Base-by-base conservation (phyloP, 768 basidiomycete species). In the Amanita rimosa region DNA sequence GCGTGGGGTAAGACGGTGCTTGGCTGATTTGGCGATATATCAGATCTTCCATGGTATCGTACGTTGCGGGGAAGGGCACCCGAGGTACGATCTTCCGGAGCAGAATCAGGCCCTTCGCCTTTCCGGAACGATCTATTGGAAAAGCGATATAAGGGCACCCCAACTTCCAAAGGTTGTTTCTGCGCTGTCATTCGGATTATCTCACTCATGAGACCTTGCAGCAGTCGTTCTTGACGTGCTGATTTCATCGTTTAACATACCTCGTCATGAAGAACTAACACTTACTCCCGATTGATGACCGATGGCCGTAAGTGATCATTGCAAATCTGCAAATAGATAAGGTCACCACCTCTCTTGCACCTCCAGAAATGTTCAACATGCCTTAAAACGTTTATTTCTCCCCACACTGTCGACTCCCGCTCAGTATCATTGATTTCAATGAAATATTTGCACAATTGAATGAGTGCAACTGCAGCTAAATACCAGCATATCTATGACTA, bases 361-460 rank as follows among this genome's bases (percentile, higher is more conserved):
- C 36, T 35, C 13, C 41, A 1, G 39, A 31, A 38, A 41, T 3
- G 46, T 39, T 36, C 21, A 27, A 52, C 74, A 31, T 56, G 85
- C 87, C 87, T 73, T 42, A 91, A 66, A 1, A 85, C 74, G 53
- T 92, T 91, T 60, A 92, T 90, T 63, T 91, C 87, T 0, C 85
- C 85, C 88, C 89, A 92, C 8, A 85, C 81, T 1, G 79, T 79
- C 26, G 83, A 78, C 62, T 92, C 88, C 53, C 78, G 69, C 43
- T 76, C 76, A 11, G 70, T 68, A 63, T 91, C 86, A n/a, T 81
- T 79, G 40, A 78, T 77, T 60, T 90, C 85, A 51, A 92, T 90
- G 59, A 81, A 84, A 58, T 86, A 81, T 59, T 86, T 88, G 73
- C 88, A 92, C 34, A 87, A 69, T 56, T 91, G 87, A 41, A 91